Conservation (phyloP, 2,329 filamentous ascomycete genomes). For the Fusarium tricinctum region DNA sequence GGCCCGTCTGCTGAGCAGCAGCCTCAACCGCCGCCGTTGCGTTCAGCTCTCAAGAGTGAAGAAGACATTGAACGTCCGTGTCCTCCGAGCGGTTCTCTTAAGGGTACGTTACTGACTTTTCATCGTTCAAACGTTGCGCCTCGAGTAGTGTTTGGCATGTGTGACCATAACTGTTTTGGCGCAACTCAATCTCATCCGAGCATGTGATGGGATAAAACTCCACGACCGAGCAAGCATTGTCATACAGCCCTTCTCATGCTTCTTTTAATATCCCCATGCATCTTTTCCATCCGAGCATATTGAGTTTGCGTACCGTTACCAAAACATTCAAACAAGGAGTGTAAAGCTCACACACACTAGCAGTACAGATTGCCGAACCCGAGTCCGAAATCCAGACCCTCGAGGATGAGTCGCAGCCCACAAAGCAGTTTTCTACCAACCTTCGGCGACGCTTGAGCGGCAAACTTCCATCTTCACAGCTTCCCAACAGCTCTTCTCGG, state of each 20-base stretch:
- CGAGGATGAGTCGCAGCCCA: constrained; percentile 52
- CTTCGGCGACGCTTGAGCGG: constrained; percentile 54
- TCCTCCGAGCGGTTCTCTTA: constrained; percentile 56
- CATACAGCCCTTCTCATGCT: constrained; percentile 1
- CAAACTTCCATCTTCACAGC: constrained; percentile 47
- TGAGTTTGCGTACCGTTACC: constrained; percentile 1
- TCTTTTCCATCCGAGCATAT: neutral
- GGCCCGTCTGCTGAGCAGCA: constrained; percentile 35
- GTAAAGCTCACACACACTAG: constrained; percentile 52
- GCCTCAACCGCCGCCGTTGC: constrained; percentile 52
- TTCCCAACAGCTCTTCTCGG: constrained; percentile 58
- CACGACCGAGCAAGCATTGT: neutral
- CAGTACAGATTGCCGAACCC: constrained; percentile 72
- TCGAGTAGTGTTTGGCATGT: neutral
- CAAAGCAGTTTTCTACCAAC: constrained; percentile 54
- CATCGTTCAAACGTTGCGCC: neutral
- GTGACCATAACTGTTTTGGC: neutral
- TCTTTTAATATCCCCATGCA: constrained; percentile 13
- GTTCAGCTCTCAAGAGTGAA: constrained; percentile 61
- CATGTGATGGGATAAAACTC: constrained; percentile 17
- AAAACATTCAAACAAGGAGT: neutral
- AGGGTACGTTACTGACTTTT: constrained; percentile 58
- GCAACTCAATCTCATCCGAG: constrained; percentile 18
- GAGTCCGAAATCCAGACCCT: constrained; percentile 50
- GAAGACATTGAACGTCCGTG: constrained; percentile 57